Evolutionary conservation across 2,329 filamentous ascomycete species (phyloP).

Genomic region (Byssothecium circinans): DNA sequence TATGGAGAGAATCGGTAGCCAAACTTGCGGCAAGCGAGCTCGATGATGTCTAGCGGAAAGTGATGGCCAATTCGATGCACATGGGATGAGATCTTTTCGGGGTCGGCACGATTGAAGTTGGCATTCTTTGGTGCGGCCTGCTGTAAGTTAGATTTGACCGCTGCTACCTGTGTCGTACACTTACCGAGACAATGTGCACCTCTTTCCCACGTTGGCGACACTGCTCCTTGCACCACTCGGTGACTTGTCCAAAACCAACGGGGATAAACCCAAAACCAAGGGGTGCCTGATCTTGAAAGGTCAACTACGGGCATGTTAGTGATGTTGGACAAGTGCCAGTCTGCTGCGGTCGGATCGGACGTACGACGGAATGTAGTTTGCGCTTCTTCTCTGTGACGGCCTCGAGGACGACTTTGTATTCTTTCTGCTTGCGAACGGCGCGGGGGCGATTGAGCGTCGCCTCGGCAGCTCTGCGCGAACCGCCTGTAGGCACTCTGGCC

Average conservation of each 20-base stretch:
- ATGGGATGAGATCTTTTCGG: constrained; percentile 60
- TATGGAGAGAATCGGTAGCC: constrained; percentile 30
- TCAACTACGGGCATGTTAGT: constrained; percentile 52
- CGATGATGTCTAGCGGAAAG: constrained; percentile 62
- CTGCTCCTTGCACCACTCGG: constrained; percentile 59
- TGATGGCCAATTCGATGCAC: constrained; percentile 65
- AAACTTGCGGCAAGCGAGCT: constrained; percentile 58
- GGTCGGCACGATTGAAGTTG: constrained; percentile 53
- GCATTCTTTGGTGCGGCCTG: constrained; percentile 51
- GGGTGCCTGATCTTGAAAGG: constrained; percentile 58
- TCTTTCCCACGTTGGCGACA: constrained; percentile 58
- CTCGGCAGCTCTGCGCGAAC: constrained; percentile 21
- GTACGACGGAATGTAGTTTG: constrained; percentile 56
- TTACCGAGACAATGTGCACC: constrained; percentile 63
- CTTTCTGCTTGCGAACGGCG: constrained; percentile 30
- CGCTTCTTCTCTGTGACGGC: constrained; percentile 62
- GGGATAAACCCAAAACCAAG: constrained; percentile 64
- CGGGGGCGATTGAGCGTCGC: constrained; percentile 25
- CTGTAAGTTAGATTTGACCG: constrained; percentile 3
- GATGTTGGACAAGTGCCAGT: constrained; percentile 3
- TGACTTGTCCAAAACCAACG: constrained; percentile 62
- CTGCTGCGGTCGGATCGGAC: too few species aligned
- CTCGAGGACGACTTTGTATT: constrained; percentile 62
- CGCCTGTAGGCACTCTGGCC: constrained; percentile 30
- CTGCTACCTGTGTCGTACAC: constrained; percentile 21